These are phyloP conservation scores for Candida ovalis DNA, from an alignment of 805 yeast genomes.

Conservation along the genomic window DNA sequence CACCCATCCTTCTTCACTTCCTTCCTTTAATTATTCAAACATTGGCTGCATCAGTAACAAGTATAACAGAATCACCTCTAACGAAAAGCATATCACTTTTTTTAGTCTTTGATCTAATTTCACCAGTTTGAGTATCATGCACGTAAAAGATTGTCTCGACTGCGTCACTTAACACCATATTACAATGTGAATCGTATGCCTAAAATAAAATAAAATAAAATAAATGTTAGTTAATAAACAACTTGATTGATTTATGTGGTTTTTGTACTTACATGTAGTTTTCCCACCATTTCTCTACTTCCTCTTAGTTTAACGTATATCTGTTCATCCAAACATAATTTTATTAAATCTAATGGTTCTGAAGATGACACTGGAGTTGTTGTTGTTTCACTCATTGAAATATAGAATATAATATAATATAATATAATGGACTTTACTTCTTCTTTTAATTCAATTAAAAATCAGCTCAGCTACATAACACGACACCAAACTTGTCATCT, in stretches of 20 bases:
- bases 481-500: too few species aligned
- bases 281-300: constrained; percentile 87
- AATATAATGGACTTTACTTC: too few species aligned
- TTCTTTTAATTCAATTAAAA: too few species aligned
- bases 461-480: too few species aligned
- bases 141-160: constrained; percentile 71
- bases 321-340: constrained; percentile 80
- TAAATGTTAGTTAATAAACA: neutral
- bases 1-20: too few species aligned
- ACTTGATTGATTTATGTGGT: too few species aligned
- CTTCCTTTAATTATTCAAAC: constrained; percentile 9
- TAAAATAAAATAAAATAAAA: constrained; percentile 10
- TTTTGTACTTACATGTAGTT: constrained; percentile 58
- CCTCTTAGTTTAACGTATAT: constrained; percentile 90
- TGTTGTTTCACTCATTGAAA: constrained; percentile 18
- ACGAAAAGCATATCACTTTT: constrained; percentile 87
- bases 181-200: constrained; percentile 96
- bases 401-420: neutral
- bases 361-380: constrained; percentile 28
- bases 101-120: constrained; percentile 44
- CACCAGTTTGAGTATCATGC: constrained; percentile 42
- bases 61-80: constrained; percentile 95
- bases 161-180: constrained; percentile 91
- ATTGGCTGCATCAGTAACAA: constrained; percentile 46
- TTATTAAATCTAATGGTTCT: constrained; percentile 89